Evolutionary conservation across 2,329 filamentous ascomycete species (phyloP), one percentile per base, ranked within the genome.

Genomic region (Sporothrix brunneoviolacea): DNA sequence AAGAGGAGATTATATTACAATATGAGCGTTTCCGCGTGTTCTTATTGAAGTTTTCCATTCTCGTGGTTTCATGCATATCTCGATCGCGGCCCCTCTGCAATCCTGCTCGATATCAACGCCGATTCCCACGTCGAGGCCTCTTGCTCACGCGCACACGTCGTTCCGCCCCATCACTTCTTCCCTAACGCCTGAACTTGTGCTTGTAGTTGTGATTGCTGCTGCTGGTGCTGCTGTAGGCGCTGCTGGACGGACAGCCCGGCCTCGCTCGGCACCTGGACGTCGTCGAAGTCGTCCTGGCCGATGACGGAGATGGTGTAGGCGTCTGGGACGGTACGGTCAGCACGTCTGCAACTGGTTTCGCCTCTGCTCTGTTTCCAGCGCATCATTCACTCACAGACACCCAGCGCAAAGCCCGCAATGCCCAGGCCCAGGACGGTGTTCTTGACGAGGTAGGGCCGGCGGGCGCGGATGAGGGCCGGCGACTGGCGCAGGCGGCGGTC

Each of bases 271-370:
- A 97, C 84, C 65, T 89, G 84, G 60, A 97, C 91, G 65, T 98
- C 93, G 52, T 91, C 88, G 71, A 98, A 98, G 59, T 96, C 88
- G 68, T 97, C 93, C 70, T 97, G 93, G 38, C 91, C 89, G 63
- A 98, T 87, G 49, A 88, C 89, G 58, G 76, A 80, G 64, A 98
- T 85, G 4, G 79, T 82, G 63, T 81, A 82, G 58, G 70, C 70
- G 61, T 81, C 79, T 81, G 51, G 4, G 24, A 40, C 9, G 13
- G 19, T 28, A 9, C 5, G 22, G 16, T 4, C 12, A 21, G 3
- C 4, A 6, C 16, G 16, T 38, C 21, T 42, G 41, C 16, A 21
- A 2, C 10, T 19, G 19, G 30, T 4, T 3, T n/a, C 10, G 3
- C 21, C 4, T 9, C 15, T 9, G 16, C 3, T 9, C 7, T 21